Conservation (phyloP, 2,329 filamentous ascomycete species). For the Monosporascus sp. region DNA sequence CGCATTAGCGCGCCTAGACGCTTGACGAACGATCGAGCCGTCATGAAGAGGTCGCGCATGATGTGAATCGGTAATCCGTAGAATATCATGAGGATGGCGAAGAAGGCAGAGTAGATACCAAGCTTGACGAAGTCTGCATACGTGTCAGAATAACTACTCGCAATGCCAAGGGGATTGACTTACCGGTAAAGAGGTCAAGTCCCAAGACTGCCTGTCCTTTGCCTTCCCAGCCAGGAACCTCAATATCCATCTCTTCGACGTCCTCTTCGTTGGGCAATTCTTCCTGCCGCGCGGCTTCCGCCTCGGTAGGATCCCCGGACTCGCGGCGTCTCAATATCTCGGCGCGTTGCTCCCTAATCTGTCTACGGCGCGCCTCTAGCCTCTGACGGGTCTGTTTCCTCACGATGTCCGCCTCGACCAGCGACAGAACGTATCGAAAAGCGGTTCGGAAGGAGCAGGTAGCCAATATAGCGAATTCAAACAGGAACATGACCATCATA, state of each 20-base stretch:
- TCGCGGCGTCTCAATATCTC: conserved; percentile 46
- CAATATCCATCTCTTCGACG: conserved; percentile 87
- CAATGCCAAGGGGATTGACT: conserved; percentile 20
- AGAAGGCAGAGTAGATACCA: conserved; percentile 84
- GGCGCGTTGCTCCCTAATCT: conserved; percentile 57
- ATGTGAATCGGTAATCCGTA: conserved; percentile 97
- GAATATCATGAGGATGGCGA: conserved; percentile 86
- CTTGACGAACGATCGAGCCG: conserved; percentile 84
- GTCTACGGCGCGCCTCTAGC: conserved; percentile 60
- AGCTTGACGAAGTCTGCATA: conserved; percentile 80
- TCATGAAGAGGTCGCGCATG: conserved; percentile 91
- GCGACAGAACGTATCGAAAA: conserved; percentile 70
- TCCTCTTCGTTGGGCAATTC: conserved; percentile 63
- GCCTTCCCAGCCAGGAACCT: conserved; percentile 92
- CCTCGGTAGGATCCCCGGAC: conserved; percentile 39
- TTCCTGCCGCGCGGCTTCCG: conserved; percentile 41
- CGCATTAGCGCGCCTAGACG: conserved; percentile 82
- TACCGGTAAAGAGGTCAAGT: conserved; percentile 77
- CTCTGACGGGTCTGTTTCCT: conserved; percentile 67
- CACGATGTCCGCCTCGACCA: conserved; percentile 72
- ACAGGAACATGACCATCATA: conserved; percentile 99
- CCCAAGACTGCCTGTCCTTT: conserved; percentile 92
- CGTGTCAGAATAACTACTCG: conserved; percentile 8
- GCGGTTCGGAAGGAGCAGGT: conserved; percentile 77
- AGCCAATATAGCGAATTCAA: conserved; percentile 86